Base-by-base conservation (phyloP, 129 eudicot species). In the Lonicera japonica region DNA sequence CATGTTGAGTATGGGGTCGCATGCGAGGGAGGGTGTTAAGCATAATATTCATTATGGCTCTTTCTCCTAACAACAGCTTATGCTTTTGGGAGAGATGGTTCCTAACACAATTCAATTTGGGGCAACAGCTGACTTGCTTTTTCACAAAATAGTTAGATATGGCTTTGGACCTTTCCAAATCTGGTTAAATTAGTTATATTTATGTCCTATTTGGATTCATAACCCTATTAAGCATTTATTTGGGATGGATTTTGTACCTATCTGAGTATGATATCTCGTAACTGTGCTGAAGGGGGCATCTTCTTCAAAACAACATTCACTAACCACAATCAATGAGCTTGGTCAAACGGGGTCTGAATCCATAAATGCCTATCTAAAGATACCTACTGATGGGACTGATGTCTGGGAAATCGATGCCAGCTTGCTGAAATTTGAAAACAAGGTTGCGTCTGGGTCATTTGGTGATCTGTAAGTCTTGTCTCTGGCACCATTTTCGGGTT, bases 391-490 rank as follows among this genome's bases (percentile, higher is more conserved):
- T 69, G 91, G 82, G 40, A 70, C 76, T 70, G 91, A 84, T 71
- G 91, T 80, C 60, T 84, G 91, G 91, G 95, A 87, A 64, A 81
- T 87, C 16, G 85, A 87, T 75, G 73, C 70, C 78, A 72, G 65
- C 39, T 65, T 80, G 21, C 74, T 87, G 67, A 77, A 75, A 56
- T 76, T 78, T 24, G 95, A 73, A 61, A 58, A 79, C 38, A 80
- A 72, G 65, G 87, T 87, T 25, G 90, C 87, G 64, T 83, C 95
- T 61, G 95, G 95, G 19, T 75, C 95, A 48, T 83, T 68, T 75
- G 95, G 95, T 58, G 88, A 87, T 76, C 81, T 87, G 95, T 87
- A 75, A 69, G 95, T 70, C 48, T 34, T 48, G n/a, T 48, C 46
- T 25, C 25, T 41, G 19, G 5, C 25, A 46, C 51, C 18, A 62